Base-by-base conservation (phyloP, 2,329 filamentous ascomycete genomes). In the Cladosporium velox region DNA sequence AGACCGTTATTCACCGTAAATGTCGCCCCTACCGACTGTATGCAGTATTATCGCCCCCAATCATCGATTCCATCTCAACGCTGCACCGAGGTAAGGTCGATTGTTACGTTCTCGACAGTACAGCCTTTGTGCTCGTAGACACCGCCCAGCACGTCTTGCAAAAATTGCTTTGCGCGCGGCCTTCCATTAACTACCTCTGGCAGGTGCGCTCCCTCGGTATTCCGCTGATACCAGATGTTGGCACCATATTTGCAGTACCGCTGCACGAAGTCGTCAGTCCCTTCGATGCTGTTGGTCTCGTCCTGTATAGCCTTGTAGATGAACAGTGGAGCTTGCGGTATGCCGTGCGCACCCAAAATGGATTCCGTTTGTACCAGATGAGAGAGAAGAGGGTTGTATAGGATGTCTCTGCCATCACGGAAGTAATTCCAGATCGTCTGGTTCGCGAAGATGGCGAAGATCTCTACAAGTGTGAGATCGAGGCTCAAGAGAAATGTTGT, bases 291-390 rank as follows among this genome's bases (percentile, higher is more conserved):
- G 8, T 78, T 81, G 59, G 83, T 73, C 63, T 85, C 79, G 44
- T 86, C 84, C 2, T 71, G 66, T 21, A 81, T 77, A 0, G 83
- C 80, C 67, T 86, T 85, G 72, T 86, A 85, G 3, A 83, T 71
- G 67, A 83, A 82, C 7, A 85, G 62, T 0, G 84, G 84, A 71
- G 84, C 82, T 12, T 74, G 67, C 0, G 83, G 84, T 0, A 78
- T 72, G 49, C 80, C 80, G 59, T 81, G 77, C 26, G 76, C 73
- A 15, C 77, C 78, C 76, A 80, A 76, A 18, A 69, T 76, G 70
- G 63, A 75, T 15, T 75, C 71, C 0, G 72, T 54, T 32, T 77
- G 71, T 26, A 77, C 75, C 4, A 76, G 68, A 0, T 69, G 63
- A 24, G 70, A 63, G 21, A 77, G 67, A 4, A 72, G 66, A 2